These are phyloP conservation scores for Chaetomiaceae sp. DNA, from an alignment of 2,329 filamentous ascomycete genomes.

Conservation along the genomic window DNA sequence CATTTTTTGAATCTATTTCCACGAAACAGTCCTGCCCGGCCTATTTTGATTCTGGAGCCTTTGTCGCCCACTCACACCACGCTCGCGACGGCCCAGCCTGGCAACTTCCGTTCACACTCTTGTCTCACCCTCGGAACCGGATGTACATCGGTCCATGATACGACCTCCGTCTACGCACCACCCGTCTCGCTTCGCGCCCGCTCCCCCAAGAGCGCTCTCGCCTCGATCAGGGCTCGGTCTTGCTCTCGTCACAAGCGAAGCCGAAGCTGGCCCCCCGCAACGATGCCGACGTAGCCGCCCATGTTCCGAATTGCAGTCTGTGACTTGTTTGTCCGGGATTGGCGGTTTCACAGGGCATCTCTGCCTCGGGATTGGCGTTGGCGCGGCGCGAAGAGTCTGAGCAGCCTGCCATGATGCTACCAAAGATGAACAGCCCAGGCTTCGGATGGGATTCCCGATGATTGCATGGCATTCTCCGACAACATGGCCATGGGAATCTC, in stretches of 20 bases:
- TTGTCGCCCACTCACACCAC: background rate
- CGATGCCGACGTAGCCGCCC: background rate
- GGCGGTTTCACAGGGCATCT: conserved; percentile 13
- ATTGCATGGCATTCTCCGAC: conserved; percentile 16
- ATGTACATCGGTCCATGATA: background rate
- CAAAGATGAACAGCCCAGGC: background rate
- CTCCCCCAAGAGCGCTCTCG: background rate
- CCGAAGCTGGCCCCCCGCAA: no score
- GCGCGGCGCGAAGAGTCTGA: conserved; percentile 16
- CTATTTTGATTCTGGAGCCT: background rate
- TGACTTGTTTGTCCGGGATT: conserved; percentile 12
- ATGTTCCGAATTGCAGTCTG: background rate
- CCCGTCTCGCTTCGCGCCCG: background rate
- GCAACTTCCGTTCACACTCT: no score
- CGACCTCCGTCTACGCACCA: background rate
- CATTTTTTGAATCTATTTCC: background rate
- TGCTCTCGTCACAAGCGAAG: no score
- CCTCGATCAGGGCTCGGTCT: no score
- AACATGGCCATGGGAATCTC: background rate
- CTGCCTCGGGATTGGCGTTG: conserved; percentile 1
- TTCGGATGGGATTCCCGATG: background rate
- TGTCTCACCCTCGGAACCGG: background rate
- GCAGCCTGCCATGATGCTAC: background rate
- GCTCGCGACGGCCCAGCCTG: no score
- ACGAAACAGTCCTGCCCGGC: no score